Conservation (phyloP, 352 stramenopile genomes). For the Globisporangium irregulare region DNA sequence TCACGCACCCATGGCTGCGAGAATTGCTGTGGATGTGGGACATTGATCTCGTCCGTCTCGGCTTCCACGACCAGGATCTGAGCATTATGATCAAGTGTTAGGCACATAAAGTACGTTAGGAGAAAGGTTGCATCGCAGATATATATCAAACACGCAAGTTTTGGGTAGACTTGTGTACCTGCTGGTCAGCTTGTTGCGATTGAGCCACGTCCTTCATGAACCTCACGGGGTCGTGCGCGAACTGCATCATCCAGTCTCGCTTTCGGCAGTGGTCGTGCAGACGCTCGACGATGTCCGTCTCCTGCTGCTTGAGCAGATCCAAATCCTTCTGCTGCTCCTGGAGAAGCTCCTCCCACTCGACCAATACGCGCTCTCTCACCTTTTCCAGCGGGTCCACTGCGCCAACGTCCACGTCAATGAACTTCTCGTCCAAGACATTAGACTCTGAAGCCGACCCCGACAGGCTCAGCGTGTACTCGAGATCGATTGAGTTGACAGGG, state of each 20-base stretch:
- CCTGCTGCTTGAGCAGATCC: slow-evolving; percentile 53
- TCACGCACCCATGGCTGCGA: slow-evolving; percentile 71
- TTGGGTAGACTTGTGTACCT: slow-evolving; percentile 25
- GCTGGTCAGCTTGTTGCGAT: slow-evolving; percentile 58
- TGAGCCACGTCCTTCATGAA: slow-evolving; percentile 59
- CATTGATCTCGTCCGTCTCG: slow-evolving; percentile 57
- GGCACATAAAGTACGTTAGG: neutral
- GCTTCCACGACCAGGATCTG: slow-evolving; percentile 57
- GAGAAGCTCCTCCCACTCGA: slow-evolving; percentile 60
- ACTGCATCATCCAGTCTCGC: slow-evolving; percentile 69
- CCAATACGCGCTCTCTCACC: slow-evolving; percentile 29
- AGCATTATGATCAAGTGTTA: neutral
- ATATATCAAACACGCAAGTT: neutral
- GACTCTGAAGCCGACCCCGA: slow-evolving; percentile 19
- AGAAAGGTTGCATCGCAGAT: neutral
- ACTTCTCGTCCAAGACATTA: slow-evolving; percentile 43
- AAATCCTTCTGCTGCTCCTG: slow-evolving; percentile 68
- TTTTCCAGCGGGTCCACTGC: slow-evolving; percentile 50
- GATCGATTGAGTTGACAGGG: slow-evolving; percentile 41
- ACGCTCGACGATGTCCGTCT: slow-evolving; percentile 46
- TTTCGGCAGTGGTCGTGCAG: slow-evolving; percentile 49
- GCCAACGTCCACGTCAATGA: slow-evolving; percentile 60
- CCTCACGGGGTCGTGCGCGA: slow-evolving; percentile 56
- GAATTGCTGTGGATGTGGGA: slow-evolving; percentile 62
- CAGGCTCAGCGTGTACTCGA: slow-evolving; percentile 64